These are phyloP conservation scores for Rusavskia elegans DNA, from an alignment of 495 filamentous ascomycete species.

Conservation along the genomic window DNA sequence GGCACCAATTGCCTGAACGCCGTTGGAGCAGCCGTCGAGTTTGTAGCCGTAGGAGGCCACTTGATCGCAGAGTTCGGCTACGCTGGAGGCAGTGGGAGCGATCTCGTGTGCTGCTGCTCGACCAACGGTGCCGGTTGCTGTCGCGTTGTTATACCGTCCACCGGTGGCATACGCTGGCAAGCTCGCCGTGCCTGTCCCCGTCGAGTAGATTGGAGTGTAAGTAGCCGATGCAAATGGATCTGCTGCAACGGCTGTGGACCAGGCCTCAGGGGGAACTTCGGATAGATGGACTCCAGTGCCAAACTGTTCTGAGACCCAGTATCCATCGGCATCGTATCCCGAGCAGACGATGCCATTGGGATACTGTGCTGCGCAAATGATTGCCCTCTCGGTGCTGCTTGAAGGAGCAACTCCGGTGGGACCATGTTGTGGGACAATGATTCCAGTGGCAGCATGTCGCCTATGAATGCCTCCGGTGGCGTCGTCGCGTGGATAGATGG, in stretches of 20 bases:
- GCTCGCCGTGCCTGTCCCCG: background rate
- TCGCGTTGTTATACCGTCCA: background rate
- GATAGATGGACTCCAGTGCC: too few relatives aligned
- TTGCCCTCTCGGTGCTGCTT: too few relatives aligned
- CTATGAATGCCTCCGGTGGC: background rate
- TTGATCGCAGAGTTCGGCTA: background rate
- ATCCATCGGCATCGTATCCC: too few relatives aligned
- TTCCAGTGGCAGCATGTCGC: background rate
- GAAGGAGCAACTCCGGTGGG: background rate
- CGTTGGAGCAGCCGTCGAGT: background rate
- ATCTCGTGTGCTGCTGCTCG: background rate
- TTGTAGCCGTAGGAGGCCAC: too few relatives aligned
- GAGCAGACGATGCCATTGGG: too few relatives aligned
- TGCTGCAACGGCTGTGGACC: too few relatives aligned
- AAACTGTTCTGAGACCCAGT: too few relatives aligned
- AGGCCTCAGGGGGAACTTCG: too few relatives aligned
- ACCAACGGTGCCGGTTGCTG: background rate
- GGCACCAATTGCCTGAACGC: background rate
- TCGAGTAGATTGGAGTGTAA: background rate
- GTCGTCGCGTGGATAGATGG: background rate
- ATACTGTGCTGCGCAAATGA: too few relatives aligned
- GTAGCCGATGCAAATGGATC: too few relatives aligned
- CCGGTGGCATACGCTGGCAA: background rate
- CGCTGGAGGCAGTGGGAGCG: background rate
- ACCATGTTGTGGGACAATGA: background rate